These are phyloP conservation scores for Ceratocystis colombiana DNA, from an alignment of 2,329 filamentous ascomycete species.

Conservation along the genomic window DNA sequence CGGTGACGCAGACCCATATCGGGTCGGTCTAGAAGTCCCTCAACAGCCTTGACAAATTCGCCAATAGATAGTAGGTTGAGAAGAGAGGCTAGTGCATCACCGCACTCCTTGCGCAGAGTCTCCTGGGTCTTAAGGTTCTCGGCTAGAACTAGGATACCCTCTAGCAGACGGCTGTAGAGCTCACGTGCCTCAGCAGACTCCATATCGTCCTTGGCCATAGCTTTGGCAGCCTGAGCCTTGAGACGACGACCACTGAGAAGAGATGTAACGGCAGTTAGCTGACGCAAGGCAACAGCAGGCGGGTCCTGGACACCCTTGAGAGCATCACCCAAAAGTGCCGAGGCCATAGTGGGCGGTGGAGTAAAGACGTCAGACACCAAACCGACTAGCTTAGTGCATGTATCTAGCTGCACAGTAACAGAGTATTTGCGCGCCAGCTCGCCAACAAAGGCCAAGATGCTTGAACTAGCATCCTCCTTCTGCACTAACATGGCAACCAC, in stretches of 20 bases:
- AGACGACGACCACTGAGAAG: constrained; percentile 50
- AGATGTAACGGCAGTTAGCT: constrained; percentile 47
- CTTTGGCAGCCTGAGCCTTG: constrained; percentile 44
- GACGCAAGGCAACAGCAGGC: constrained; percentile 43
- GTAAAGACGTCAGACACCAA: constrained; percentile 66
- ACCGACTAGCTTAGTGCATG: constrained; percentile 65
- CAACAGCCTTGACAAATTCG: constrained; percentile 82
- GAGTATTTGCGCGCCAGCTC: constrained; percentile 64
- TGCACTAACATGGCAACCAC: constrained; percentile 85
- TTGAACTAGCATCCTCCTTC: constrained; percentile 58
- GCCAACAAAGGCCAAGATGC: constrained; percentile 62
- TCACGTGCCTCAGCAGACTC: constrained; percentile 55
- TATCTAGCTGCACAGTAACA: constrained; percentile 65
- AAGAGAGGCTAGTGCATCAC: constrained; percentile 66
- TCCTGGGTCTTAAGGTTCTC: constrained; percentile 52
- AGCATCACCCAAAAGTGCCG: constrained; percentile 51
- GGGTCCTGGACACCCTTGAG: constrained; percentile 33
- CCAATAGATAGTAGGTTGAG: constrained; percentile 74
- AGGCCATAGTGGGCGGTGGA: constrained; percentile 62
- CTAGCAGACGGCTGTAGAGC: constrained; percentile 58
- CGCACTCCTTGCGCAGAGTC: constrained; percentile 48
- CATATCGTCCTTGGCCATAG: constrained; percentile 55
- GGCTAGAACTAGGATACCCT: constrained; percentile 55
- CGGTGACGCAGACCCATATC: constrained; percentile 67
- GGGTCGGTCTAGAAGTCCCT: constrained; percentile 65